Percentiles rank a stretch among this genome's conserved stretches.
These are phyloP conservation scores for Colletotrichum theobromicola DNA, from an alignment of 2,329 filamentous ascomycete species.

Conservation along the genomic window DNA sequence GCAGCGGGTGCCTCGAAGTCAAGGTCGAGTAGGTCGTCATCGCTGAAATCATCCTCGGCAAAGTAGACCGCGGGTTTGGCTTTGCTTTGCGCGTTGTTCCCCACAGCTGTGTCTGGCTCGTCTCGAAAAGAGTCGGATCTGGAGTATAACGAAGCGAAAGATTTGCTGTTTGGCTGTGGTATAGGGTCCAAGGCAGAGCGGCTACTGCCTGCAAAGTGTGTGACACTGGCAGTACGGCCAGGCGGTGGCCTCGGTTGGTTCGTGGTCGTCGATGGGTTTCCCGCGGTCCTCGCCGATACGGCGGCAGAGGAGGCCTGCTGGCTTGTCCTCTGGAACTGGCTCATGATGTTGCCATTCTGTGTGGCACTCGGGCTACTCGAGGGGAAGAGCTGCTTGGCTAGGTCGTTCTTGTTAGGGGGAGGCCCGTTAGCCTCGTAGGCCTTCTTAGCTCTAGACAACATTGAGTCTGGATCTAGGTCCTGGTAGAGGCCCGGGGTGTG, in stretches of 20 bases:
- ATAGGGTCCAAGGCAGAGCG: neutral
- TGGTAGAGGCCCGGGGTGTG: slow-evolving; percentile 21
- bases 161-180: neutral
- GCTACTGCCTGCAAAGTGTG: slow-evolving; percentile 25
- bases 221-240: slow-evolving; percentile 10
- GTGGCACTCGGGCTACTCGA: slow-evolving; percentile 57
- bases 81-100: slow-evolving; percentile 26
- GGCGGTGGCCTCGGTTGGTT: slow-evolving; percentile 1
- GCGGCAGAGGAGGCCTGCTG: slow-evolving; percentile 36
- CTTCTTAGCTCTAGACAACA: slow-evolving; percentile 42
- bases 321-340: slow-evolving; percentile 50
- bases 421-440: slow-evolving; percentile 42
- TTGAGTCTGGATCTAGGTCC: slow-evolving; percentile 27
- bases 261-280: slow-evolving; percentile 2
- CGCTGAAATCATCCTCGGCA: slow-evolving; percentile 84
- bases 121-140: slow-evolving; percentile 56
- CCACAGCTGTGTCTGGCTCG: slow-evolving; percentile 26
- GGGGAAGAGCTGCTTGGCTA: slow-evolving; percentile 60
- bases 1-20: slow-evolving; percentile 67
- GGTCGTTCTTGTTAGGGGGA: slow-evolving; percentile 33
- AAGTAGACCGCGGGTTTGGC: slow-evolving; percentile 57
- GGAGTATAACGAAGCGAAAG: slow-evolving; percentile 46
- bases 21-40: slow-evolving; percentile 78
- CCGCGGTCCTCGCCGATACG: slow-evolving; percentile 44
- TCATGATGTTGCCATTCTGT: slow-evolving; percentile 52